Conservation (phyloP, 2,329 filamentous ascomycete genomes). For the Exophiala spinifera region DNA sequence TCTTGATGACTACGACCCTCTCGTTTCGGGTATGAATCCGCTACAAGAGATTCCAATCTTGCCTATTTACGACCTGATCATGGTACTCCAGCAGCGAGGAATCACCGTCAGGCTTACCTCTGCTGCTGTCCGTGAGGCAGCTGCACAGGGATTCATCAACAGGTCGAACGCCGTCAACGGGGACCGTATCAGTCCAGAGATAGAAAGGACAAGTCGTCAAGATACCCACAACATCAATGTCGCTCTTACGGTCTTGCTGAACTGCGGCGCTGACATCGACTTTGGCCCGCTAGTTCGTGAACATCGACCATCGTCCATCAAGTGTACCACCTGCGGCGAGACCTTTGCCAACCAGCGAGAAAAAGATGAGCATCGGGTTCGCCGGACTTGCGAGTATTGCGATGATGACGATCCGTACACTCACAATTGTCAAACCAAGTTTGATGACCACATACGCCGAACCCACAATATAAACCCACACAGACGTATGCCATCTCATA, state of each 20-base stretch:
- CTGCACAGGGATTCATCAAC: background rate
- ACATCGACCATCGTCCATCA: background rate
- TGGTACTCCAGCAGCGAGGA: conserved; percentile 11
- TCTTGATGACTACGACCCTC: background rate
- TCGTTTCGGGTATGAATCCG: background rate
- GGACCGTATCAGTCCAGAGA: conserved; percentile 1
- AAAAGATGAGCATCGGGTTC: background rate
- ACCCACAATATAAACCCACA: background rate
- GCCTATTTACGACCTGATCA: conserved; percentile 11
- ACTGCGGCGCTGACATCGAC: conserved; percentile 13
- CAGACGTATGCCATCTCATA: no score
- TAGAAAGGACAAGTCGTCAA: background rate
- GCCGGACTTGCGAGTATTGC: background rate
- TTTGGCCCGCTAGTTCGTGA: conserved; percentile 2
- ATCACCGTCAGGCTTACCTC: conserved; percentile 6
- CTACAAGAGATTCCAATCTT: background rate
- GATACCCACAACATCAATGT: conserved; percentile 8
- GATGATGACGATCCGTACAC: background rate
- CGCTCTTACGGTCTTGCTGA: conserved; percentile 6
- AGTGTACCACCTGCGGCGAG: conserved; percentile 8
- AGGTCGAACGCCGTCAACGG: background rate
- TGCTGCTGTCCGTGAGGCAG: background rate
- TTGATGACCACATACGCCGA: background rate
- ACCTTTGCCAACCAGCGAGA: background rate
- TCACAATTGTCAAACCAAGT: background rate